Conservation (phyloP, 2,329 filamentous ascomycete species). For the Penicillium sp. region DNA sequence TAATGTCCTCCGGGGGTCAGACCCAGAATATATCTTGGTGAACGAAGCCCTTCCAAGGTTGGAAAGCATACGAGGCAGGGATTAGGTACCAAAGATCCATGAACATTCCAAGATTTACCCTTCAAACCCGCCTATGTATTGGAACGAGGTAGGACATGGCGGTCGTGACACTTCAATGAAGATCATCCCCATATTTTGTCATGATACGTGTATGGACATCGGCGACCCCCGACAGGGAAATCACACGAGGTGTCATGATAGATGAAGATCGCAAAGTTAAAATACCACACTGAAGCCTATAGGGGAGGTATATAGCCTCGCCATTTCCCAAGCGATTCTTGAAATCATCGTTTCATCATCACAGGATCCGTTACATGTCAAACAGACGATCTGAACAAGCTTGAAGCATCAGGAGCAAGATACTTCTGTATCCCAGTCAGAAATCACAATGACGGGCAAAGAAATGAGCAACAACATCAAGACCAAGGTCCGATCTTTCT, state of each 20-base stretch:
- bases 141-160: no score
- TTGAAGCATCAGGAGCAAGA: neutral
- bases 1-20: no score
- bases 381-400: neutral
- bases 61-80: no score
- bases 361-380: neutral
- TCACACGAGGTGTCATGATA: neutral
- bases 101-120: no score
- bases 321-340: neutral
- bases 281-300: no score
- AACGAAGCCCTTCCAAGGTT: no score
- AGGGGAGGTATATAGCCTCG: neutral
- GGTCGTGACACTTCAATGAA: neutral
- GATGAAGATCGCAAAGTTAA: neutral
- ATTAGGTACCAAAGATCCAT: no score
- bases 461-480: conserved; percentile 2
- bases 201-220: neutral
- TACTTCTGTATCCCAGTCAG: neutral
- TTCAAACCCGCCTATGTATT: no score
- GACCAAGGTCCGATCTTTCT: conserved; percentile 7
- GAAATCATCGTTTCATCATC: neutral
- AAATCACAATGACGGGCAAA: conserved; percentile 2
- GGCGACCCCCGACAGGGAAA: neutral
- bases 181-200: neutral
- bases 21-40: no score